Conservation (phyloP, 2,329 filamentous ascomycete species). For the Ceratocystis huliohia region DNA sequence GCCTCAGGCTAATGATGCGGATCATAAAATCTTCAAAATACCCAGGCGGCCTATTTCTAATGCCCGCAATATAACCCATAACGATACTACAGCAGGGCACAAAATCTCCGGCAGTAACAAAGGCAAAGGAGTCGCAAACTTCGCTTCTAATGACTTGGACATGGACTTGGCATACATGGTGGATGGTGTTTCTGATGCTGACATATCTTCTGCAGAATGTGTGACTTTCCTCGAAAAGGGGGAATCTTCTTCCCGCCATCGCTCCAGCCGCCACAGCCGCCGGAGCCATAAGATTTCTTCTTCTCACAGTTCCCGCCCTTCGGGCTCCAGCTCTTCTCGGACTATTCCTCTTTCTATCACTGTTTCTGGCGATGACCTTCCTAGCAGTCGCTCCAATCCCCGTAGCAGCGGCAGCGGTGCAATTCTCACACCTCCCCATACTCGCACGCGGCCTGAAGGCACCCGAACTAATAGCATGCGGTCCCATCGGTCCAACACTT, state of each 20-base stretch:
- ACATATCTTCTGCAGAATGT: constrained; percentile 19
- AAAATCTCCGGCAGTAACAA: background rate
- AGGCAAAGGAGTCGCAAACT: background rate
- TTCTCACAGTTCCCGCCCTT: constrained; percentile 3
- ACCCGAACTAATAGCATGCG: constrained; percentile 16
- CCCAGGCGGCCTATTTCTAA: background rate
- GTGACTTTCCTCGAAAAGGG: constrained; percentile 12
- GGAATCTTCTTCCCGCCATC: constrained; percentile 3
- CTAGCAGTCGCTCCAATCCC: constrained; percentile 12
- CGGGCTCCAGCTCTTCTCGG: background rate
- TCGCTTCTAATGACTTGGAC: constrained; percentile 7
- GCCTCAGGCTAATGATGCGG: constrained; percentile 11
- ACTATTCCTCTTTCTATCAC: background rate
- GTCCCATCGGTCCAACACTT: constrained; percentile 12
- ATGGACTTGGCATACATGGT: constrained; percentile 14
- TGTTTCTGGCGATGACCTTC: constrained; percentile 15
- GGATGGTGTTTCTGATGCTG: constrained; percentile 16
- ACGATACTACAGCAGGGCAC: constrained; percentile 3
- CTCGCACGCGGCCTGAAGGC: background rate
- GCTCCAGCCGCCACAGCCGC: constrained; percentile 11
- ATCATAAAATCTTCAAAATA: background rate
- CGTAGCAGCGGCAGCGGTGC: background rate
- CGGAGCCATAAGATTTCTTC: constrained; percentile 11
- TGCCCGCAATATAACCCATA: background rate
- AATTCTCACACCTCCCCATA: background rate